phyloP scores from a whole-genome alignment of 2,329 filamentous ascomycete species.

The Diaporthe destruens region DNA sequence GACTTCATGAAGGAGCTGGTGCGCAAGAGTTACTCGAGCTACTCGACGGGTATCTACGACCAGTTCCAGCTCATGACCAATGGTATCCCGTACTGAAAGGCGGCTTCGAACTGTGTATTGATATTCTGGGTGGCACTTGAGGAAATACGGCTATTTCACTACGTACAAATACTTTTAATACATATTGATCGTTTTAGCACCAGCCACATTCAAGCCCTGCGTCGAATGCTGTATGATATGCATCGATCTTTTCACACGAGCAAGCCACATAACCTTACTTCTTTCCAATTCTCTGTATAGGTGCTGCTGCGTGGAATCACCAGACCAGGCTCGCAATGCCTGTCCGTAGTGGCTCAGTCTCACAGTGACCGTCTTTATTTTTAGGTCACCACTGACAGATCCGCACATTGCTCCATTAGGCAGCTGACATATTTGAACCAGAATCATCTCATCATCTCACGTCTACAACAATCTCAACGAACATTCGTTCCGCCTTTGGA shows the following conservation, averaged over 20 bases:
- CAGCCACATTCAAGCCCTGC: neutral
- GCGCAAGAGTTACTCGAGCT: constrained; percentile 89
- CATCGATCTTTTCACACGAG: no score
- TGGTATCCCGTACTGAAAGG: constrained; percentile 86
- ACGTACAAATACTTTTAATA: constrained; percentile 5
- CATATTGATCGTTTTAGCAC: no score
- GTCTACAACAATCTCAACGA: neutral
- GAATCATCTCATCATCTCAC: neutral
- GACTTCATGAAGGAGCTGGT: constrained; percentile 93
- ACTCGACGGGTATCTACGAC: constrained; percentile 95
- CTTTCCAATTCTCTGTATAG: no score
- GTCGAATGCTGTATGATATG: no score
- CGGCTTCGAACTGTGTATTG: neutral
- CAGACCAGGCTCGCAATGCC: no score
- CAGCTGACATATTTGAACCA: neutral
- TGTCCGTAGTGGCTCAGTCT: neutral
- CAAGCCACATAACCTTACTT: no score
- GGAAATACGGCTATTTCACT: constrained; percentile 5
- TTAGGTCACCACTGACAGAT: neutral
- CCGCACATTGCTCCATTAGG: neutral
- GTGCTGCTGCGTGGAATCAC: neutral
- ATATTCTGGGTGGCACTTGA: constrained; percentile 15
- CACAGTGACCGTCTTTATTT: neutral
- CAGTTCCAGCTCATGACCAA: constrained; percentile 98
- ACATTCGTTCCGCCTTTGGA: neutral